A percentile compares a stretch with the other conserved stretches of the same genome.
Conservation (phyloP, 306 rosid genomes). For the Canavalia gladiata region DNA sequence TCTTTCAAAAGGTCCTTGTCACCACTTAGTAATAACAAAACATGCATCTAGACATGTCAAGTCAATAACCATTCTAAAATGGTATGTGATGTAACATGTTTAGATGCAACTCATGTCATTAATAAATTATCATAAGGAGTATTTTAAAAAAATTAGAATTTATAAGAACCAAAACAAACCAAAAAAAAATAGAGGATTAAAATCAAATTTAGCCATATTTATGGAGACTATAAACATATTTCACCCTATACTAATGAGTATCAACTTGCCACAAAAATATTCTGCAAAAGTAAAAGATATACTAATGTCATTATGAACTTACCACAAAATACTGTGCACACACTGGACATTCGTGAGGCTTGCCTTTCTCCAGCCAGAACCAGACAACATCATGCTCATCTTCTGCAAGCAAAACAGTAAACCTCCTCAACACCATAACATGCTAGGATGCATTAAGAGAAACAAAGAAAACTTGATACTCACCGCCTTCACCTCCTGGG, state of each 20-base stretch:
- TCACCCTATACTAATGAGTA: neutral
- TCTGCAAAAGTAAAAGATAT: slow-evolving; percentile 33
- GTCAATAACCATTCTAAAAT: too few species aligned
- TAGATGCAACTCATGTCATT: too few species aligned
- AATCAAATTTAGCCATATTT: too few species aligned
- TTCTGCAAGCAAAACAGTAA: slow-evolving; percentile 65
- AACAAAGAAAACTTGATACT: slow-evolving; percentile 48
- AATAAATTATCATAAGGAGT: too few species aligned
- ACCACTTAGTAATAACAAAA: too few species aligned
- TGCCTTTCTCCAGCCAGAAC: slow-evolving; percentile 96
- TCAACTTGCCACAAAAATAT: slow-evolving; percentile 64
- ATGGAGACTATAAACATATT: too few species aligned
- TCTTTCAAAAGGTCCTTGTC: too few species aligned
- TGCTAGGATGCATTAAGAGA: slow-evolving; percentile 17
- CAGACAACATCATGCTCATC: slow-evolving; percentile 99
- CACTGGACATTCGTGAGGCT: slow-evolving; percentile 93
- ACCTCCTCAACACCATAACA: slow-evolving; percentile 25
- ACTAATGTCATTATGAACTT: slow-evolving; percentile 48
- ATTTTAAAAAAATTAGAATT: too few species aligned
- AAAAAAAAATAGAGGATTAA: too few species aligned
- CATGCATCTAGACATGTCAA: too few species aligned
- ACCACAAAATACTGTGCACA: slow-evolving; percentile 93
- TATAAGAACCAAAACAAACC: too few species aligned
- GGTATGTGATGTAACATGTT: too few species aligned
- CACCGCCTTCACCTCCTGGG: slow-evolving; percentile 97